A percentile compares a stretch with the other conserved stretches of the same genome.
Conservation (phyloP, 768 basidiomycete genomes). For the Pleurotus cornucopiae region DNA sequence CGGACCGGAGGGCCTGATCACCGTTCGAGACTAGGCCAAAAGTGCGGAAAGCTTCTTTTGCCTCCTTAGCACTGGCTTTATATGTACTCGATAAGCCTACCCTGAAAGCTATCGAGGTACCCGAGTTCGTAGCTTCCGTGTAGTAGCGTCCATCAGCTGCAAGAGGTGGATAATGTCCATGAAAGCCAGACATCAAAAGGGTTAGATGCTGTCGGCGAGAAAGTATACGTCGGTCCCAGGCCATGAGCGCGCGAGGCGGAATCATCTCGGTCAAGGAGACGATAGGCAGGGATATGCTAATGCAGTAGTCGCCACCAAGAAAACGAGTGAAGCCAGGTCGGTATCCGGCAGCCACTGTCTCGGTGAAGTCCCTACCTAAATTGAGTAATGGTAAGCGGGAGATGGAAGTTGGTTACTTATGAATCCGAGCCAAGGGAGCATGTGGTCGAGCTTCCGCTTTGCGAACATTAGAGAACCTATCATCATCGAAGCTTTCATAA, state of each 20-base stretch:
- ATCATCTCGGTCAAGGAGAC: slow-evolving; percentile 47
- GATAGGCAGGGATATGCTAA: slow-evolving; percentile 56
- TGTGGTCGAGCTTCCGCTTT: neutral
- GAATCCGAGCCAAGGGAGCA: neutral
- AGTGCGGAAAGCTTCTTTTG: slow-evolving; percentile 42
- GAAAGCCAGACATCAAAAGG: slow-evolving; percentile 58
- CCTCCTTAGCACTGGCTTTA: slow-evolving; percentile 53
- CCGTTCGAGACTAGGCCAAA: slow-evolving; percentile 42
- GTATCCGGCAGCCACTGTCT: slow-evolving; percentile 52
- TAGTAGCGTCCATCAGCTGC: slow-evolving; percentile 36
- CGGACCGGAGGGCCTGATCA: slow-evolving; percentile 11
- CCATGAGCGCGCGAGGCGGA: slow-evolving; percentile 62
- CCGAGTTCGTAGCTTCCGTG: slow-evolving; percentile 27
- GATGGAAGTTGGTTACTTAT: neutral
- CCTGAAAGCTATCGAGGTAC: slow-evolving; percentile 43
- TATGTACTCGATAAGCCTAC: slow-evolving; percentile 58
- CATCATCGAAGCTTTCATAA: slow-evolving; percentile 24
- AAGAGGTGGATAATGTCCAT: slow-evolving; percentile 50
- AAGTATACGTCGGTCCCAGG: slow-evolving; percentile 68
- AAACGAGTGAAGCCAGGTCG: slow-evolving; percentile 56
- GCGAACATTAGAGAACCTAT: slow-evolving; percentile 5
- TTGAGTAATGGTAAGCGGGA: neutral
- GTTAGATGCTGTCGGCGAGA: slow-evolving; percentile 54
- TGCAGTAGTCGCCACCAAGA: slow-evolving; percentile 44
- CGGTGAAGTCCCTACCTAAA: slow-evolving; percentile 51